These are phyloP conservation scores for Candida nanaspora DNA, from an alignment of 805 yeast species.

Conservation along the genomic window DNA sequence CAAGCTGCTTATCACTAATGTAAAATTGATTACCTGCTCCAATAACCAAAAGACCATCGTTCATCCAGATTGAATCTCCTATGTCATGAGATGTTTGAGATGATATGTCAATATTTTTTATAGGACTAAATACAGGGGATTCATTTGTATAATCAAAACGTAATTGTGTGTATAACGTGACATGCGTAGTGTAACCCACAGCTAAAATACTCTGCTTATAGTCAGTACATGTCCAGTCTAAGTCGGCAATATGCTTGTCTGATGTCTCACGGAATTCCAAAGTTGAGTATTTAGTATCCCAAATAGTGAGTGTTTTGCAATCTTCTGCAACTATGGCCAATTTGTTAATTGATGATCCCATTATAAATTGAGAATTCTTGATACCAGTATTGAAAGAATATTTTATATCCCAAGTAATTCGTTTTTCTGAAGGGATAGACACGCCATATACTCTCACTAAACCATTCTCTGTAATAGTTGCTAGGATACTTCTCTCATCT, in stretches of 20 bases:
- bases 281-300: conserved; percentile 68
- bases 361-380: conserved; percentile 41
- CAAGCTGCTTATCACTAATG: conserved; percentile 65
- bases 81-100: conserved; percentile 71
- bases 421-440: conserved; percentile 14
- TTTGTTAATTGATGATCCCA: conserved; percentile 72
- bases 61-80: conserved; percentile 87
- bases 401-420: conserved; percentile 43
- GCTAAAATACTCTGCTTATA: conserved; percentile 67
- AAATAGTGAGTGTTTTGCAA: conserved; percentile 52
- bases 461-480: conserved; percentile 51
- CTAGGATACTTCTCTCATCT: conserved; percentile 38
- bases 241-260: conserved; percentile 42
- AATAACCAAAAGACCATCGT: conserved; percentile 68
- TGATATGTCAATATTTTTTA: conserved; percentile 65
- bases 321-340: conserved; percentile 62
- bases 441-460: conserved; percentile 41
- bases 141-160: conserved; percentile 84
- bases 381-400: conserved; percentile 51
- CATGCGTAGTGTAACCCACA: conserved; percentile 63
- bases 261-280: conserved; percentile 50
- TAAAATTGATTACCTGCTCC: conserved; percentile 90
- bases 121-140: conserved; percentile 68
- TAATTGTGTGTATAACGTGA: conserved; percentile 68
- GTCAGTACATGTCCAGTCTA: conserved; percentile 81